These are phyloP conservation scores for Nadsonia starkeyi-henricii DNA, from an alignment of 1,139 yeast species.

Conservation along the genomic window DNA sequence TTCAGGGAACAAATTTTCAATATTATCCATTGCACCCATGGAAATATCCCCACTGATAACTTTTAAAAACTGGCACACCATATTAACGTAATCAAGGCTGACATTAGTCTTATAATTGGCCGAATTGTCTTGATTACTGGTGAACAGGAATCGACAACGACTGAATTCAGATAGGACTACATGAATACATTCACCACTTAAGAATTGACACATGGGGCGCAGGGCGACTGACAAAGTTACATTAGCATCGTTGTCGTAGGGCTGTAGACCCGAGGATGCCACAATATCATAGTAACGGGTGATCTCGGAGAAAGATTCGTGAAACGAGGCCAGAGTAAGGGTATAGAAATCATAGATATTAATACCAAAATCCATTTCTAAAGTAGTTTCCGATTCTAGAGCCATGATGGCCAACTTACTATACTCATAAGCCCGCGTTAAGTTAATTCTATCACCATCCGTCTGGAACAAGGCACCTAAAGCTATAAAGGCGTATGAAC, in stretches of 20 bases:
- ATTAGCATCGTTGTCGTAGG: conserved; percentile 18
- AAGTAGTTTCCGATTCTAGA: conserved; percentile 26
- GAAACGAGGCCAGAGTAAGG: conserved; percentile 30
- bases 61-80: no score
- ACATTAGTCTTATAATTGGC: no score
- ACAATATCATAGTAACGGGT: conserved; percentile 21
- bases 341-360: conserved; percentile 34
- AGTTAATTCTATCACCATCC: conserved; percentile 24
- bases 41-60: no score
- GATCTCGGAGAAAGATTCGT: conserved; percentile 32
- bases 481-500: conserved; percentile 22
- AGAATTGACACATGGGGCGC: conserved; percentile 20
- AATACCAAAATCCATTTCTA: conserved; percentile 29
- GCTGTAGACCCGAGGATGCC: conserved; percentile 18
- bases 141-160: no score
- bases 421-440: conserved; percentile 28
- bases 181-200: conserved; percentile 19
- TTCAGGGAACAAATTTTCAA: no score
- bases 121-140: no score
- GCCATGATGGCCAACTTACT: conserved; percentile 30
- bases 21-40: no score
- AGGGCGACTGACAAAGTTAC: conserved; percentile 18
- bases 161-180: conserved; percentile 12
- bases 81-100: no score
- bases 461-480: conserved; percentile 23